Evolutionary conservation across 23 red algal genomes (phyloP).

Genomic region (Gracilariopsis chorda): DNA sequence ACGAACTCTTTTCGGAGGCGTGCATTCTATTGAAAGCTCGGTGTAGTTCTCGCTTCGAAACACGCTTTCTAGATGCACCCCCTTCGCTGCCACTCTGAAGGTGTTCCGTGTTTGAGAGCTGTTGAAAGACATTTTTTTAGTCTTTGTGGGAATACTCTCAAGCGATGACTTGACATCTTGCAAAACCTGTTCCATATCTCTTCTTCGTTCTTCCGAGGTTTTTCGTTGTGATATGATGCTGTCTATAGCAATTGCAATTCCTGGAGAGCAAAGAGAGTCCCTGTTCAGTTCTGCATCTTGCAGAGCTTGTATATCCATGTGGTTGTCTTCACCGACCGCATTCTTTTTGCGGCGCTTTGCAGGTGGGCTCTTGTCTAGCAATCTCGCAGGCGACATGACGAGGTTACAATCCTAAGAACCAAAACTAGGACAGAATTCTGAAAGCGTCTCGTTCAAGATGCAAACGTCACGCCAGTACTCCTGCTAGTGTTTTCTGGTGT

Average conservation of each 20-base stretch:
- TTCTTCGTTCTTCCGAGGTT: neutral
- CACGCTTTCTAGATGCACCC: neutral
- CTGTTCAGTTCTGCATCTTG: conserved; percentile 25
- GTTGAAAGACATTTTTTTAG: neutral
- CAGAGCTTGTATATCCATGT: conserved; percentile 28
- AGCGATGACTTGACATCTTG: conserved; percentile 38
- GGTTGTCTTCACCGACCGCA: neutral
- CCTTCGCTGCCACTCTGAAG: neutral
- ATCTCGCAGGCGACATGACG: neutral
- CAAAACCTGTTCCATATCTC: neutral
- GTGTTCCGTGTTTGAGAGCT: neutral
- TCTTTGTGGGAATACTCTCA: conserved; percentile 1
- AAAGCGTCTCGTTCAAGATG: no score
- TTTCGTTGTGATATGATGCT: conserved; percentile 8
- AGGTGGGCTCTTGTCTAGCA: neutral
- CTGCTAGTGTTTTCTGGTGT: no score
- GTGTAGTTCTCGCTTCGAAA: neutral
- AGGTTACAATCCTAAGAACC: no score
- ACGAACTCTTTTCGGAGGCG: neutral
- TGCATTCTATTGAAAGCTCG: conserved; percentile 7
- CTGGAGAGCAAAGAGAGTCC: conserved; percentile 30
- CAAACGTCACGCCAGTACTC: no score
- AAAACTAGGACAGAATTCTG: no score
- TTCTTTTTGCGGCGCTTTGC: neutral
- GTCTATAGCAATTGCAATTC: conserved; percentile 6